A percentile compares a stretch with the other conserved stretches of the same genome.
Conservation (phyloP, 768 basidiomycete species). For the Collybia sp. region DNA sequence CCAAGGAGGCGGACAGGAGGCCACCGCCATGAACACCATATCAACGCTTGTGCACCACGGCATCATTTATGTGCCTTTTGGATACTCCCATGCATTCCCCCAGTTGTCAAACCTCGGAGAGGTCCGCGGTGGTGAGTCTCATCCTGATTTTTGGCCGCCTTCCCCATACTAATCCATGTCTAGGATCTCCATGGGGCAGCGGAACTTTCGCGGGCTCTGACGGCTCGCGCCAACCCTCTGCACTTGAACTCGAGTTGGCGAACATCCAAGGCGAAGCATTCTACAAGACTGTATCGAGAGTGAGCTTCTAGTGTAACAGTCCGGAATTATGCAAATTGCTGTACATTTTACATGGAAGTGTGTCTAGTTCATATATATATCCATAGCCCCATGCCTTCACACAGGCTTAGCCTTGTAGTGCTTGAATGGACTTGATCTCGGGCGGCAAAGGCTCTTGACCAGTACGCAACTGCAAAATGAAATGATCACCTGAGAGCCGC, state of each 20-base stretch:
- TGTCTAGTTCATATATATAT: too few species aligned
- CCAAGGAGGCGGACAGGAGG: slow-evolving; percentile 81
- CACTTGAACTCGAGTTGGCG: slow-evolving; percentile 55
- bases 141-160: neutral
- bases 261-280: slow-evolving; percentile 53
- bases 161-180: neutral
- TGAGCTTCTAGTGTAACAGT: slow-evolving; percentile 22
- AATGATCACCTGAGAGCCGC: too few species aligned
- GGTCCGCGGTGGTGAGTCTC: slow-evolving; percentile 53
- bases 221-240: slow-evolving; percentile 56
- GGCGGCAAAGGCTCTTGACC: too few species aligned
- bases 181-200: slow-evolving; percentile 81
- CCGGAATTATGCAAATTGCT: neutral
- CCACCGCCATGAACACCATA: slow-evolving; percentile 46
- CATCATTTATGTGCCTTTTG: slow-evolving; percentile 67
- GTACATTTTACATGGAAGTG: too few species aligned
- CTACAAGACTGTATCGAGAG: slow-evolving; percentile 42
- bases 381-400: too few species aligned
- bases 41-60: slow-evolving; percentile 71
- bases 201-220: slow-evolving; percentile 56
- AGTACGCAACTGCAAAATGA: too few species aligned
- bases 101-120: slow-evolving; percentile 38
- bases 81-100: slow-evolving; percentile 47
- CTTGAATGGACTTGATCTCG: too few species aligned
- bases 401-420: too few species aligned